Conservation (phyloP, 306 rosid species). For the Nissolia schottii region DNA sequence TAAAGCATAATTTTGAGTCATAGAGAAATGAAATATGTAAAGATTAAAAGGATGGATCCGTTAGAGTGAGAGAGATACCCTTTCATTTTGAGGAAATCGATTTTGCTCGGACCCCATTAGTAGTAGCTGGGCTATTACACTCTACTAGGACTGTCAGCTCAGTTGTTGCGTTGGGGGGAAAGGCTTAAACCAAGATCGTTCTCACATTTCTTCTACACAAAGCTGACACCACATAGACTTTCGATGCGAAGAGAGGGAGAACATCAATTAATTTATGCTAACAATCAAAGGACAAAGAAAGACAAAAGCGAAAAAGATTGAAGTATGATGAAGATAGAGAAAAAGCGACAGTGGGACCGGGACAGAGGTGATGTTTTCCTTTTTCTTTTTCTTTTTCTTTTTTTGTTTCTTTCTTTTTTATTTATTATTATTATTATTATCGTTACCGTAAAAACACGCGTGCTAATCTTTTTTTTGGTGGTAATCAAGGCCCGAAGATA, state of each 20-base stretch:
- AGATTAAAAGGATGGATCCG: not conserved
- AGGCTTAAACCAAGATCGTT: constrained; percentile 30
- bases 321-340: constrained; percentile 39
- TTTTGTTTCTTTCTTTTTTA: not conserved
- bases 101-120: constrained; percentile 92
- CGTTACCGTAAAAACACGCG: not conserved
- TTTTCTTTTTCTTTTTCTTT: not conserved
- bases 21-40: not conserved
- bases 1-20: not conserved
- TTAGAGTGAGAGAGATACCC: constrained; percentile 45
- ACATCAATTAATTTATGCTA: constrained; percentile 34
- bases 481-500: too few species aligned
- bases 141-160: constrained; percentile 17
- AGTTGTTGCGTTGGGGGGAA: constrained; percentile 5
- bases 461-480: too few species aligned
- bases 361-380: constrained; percentile 5
- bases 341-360: constrained; percentile 17
- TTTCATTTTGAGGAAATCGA: constrained; percentile 82
- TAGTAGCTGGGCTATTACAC: constrained; percentile 5
- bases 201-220: constrained; percentile 41
- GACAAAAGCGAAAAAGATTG: constrained; percentile 68
- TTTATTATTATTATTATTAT: not conserved
- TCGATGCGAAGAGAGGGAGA: constrained; percentile 31
- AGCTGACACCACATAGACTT: constrained; percentile 40
- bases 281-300: constrained; percentile 66